A percentile compares a stretch with the other conserved stretches of the same genome.
phyloP scores from a whole-genome alignment of 2,329 filamentous ascomycete genomes.

The Aspergillus sp. region DNA sequence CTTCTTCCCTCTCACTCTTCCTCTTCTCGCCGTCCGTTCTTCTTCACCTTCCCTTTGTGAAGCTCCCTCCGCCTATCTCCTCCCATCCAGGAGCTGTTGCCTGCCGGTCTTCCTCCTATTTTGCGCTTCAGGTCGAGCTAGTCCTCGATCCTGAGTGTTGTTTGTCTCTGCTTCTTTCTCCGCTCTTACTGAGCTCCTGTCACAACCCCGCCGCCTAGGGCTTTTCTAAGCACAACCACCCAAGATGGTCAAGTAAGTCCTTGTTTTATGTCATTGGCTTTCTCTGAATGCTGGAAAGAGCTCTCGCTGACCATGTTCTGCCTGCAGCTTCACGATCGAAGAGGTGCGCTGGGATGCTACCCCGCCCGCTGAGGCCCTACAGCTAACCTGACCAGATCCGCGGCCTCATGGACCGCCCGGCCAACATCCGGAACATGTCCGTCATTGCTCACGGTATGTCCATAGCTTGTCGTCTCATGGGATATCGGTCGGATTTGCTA shows the following conservation, averaged over 20 bases:
- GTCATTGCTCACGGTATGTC: constrained; percentile 90
- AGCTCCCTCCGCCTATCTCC: constrained; percentile 16
- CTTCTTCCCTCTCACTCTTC: constrained; percentile 15
- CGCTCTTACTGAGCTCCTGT: constrained; percentile 7
- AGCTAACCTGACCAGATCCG: constrained; percentile 32
- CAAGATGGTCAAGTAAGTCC: constrained; percentile 99
- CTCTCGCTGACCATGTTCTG: constrained; percentile 22
- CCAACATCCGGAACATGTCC: constrained; percentile 88
- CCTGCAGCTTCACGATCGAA: constrained; percentile 87
- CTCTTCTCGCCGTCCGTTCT: constrained; percentile 19
- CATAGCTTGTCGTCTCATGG: constrained; percentile 3
- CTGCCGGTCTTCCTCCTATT: constrained; percentile 28
- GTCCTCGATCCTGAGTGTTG: constrained; percentile 35
- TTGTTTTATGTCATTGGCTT: constrained; percentile 4
- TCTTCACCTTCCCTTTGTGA: constrained; percentile 20
- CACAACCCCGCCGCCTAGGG: constrained; percentile 34
- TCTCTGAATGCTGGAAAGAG: neutral
- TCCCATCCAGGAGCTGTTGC: constrained; percentile 28
- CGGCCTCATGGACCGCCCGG: constrained; percentile 41
- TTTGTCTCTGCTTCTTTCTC: constrained; percentile 22
- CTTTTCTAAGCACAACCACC: constrained; percentile 49
- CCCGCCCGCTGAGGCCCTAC: constrained; percentile 2
- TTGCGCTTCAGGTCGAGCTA: constrained; percentile 32
- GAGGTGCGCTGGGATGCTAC: constrained; percentile 47
- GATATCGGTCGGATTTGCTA: constrained; percentile 4